phyloP scores from a whole-genome alignment of 169 alveolate species.

The Plasmodium fragile region DNA sequence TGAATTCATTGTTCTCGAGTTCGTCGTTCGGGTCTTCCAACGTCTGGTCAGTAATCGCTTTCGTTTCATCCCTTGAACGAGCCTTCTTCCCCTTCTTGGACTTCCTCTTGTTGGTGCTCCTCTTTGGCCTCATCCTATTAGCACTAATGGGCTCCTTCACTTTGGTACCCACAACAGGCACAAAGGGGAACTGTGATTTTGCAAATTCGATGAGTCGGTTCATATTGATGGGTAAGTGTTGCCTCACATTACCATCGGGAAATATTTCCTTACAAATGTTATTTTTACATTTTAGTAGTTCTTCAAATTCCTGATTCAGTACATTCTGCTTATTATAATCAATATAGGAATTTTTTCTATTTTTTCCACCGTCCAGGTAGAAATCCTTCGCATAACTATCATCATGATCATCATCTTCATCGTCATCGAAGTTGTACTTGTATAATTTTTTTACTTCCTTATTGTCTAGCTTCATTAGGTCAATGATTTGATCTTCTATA shows the following conservation, averaged over 20 bases:
- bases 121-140: conserved; percentile 72
- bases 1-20: neutral
- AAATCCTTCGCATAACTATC: conserved; percentile 80
- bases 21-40: conserved; percentile 21
- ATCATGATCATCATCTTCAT: conserved; percentile 77
- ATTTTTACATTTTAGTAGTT: conserved; percentile 81
- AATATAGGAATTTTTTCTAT: conserved; percentile 77
- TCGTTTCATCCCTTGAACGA: neutral
- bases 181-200: conserved; percentile 90
- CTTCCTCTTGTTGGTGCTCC: neutral
- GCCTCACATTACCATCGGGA: conserved; percentile 95
- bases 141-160: conserved; percentile 76
- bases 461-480: conserved; percentile 93
- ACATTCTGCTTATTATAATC: conserved; percentile 87
- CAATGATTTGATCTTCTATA: conserved; percentile 97
- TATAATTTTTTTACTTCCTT: conserved; percentile 86
- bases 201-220: conserved; percentile 94
- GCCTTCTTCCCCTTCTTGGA: conserved; percentile 46
- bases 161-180: conserved; percentile 69
- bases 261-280: conserved; percentile 90
- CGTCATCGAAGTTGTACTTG: conserved; percentile 87
- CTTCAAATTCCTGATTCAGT: conserved; percentile 85
- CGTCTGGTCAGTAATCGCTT: neutral
- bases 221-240: conserved; percentile 97
- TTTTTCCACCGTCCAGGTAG: conserved; percentile 50